These are phyloP conservation scores for Emergomyces africanus DNA, from an alignment of 2,329 filamentous ascomycete species.

Conservation along the genomic window DNA sequence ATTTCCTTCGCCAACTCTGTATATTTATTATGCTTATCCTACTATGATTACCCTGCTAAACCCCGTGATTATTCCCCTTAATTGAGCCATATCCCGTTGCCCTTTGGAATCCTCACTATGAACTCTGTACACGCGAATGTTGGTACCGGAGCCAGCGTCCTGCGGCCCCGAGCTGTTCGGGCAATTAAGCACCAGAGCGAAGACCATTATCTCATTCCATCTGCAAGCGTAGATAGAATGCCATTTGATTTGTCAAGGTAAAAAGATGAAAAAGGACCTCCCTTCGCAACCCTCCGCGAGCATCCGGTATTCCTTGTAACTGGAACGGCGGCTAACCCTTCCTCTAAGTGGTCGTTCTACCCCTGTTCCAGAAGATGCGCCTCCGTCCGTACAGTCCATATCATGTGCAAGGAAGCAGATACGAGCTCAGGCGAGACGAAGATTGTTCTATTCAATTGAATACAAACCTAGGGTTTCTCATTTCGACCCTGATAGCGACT, in stretches of 20 bases:
- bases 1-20: neutral
- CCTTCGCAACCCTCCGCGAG: neutral
- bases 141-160: conserved; percentile 1
- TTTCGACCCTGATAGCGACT: conserved; percentile 84
- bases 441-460: conserved; percentile 86
- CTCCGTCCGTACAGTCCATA: conserved; percentile 78
- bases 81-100: neutral
- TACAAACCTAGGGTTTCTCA: conserved; percentile 86
- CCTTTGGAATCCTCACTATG: conserved; percentile 13
- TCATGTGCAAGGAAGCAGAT: conserved; percentile 74
- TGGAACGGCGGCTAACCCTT: neutral
- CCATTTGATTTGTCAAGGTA: conserved; percentile 21
- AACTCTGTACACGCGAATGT: conserved; percentile 17
- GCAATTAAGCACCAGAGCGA: conserved; percentile 3
- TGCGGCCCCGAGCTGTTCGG: conserved; percentile 8
- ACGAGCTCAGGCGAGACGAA: conserved; percentile 65
- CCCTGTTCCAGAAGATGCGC: conserved; percentile 75
- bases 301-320: neutral
- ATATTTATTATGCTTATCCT: neutral
- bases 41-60: neutral
- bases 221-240: conserved; percentile 4
- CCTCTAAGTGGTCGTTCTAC: conserved; percentile 61
- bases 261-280: neutral
- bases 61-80: neutral
- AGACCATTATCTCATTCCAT: neutral